phyloP scores from a whole-genome alignment of 116 monocot species.

The Trichopus zeylanicus region DNA sequence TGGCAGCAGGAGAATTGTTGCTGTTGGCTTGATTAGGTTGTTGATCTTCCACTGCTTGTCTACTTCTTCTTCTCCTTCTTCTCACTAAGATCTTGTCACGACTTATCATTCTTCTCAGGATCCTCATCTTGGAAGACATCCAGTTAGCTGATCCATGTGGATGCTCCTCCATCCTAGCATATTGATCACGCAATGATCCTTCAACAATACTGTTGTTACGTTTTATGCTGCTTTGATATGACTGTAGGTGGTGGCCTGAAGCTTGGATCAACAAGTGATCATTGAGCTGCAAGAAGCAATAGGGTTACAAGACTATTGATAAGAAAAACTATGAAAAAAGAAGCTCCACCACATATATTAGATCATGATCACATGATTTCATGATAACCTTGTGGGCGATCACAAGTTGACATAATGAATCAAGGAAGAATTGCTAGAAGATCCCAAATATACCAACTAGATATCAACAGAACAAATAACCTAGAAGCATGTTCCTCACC shows the following conservation, averaged over 20 bases:
- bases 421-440: too few species aligned
- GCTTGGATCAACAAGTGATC: too few species aligned
- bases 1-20: constrained; percentile 5
- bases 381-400: too few species aligned
- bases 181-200: neutral
- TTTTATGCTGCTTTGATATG: neutral
- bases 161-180: neutral
- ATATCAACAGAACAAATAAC: too few species aligned
- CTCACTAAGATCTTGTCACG: constrained; percentile 3
- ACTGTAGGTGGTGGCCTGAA: neutral
- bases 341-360: too few species aligned
- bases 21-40: constrained; percentile 7
- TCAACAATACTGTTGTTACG: neutral
- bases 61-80: constrained; percentile 12
- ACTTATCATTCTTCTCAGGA: constrained; percentile 48
- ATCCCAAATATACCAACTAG: too few species aligned
- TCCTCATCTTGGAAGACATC: constrained; percentile 64
- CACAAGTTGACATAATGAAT: too few species aligned
- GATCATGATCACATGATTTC: too few species aligned
- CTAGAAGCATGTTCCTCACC: too few species aligned
- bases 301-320: too few species aligned
- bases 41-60: constrained; percentile 2
- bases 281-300: neutral
- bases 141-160: constrained; percentile 19
- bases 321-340: too few species aligned